Evolutionary conservation across 257 asterid genomes (phyloP), one percentile per base, ranked within the genome.

Genomic region (Fraxinus anomala): DNA sequence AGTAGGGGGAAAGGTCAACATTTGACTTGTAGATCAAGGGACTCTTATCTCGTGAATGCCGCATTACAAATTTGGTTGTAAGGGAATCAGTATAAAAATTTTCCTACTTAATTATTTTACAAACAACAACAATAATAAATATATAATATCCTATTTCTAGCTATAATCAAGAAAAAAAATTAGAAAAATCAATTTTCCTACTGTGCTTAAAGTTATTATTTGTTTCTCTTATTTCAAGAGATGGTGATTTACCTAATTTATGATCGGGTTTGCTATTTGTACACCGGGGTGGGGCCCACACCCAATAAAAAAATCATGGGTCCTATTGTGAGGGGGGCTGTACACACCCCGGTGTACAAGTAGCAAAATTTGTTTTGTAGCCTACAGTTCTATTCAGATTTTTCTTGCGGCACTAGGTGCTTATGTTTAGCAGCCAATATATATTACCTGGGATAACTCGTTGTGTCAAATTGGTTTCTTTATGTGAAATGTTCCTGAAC

Each of bases 11-110:
- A 30, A 12, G 75, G 68, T 51, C 71, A n/a, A 10, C 71, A 68
- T 47, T 73, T 49, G 73, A 14, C n/a, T 69, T 10, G 49, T 72
- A 23, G 65, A 36, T 65, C 61, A 36, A 31, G 8, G 16, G 67
- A 31, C 66, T 59, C 11, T 23, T 23, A 12, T 74, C 68, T 19
- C 33, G 39, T 24, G 23, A 71, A 75, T 16, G 66, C 51, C 70
- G 39, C 30, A 70, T 67, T 30, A 39, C 61, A 23, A 54, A 36
- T 59, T 56, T 63, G 6, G 6, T 47, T 75, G 36, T 6, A 49
- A 68, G 77, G 71, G n/a, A 61, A 70, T 68, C 56, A 51, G 72
- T 42, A 28, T 72, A 49, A 44, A 68, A 68, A 47, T n/a, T n/a
- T n/a, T n/a, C n/a, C n/a, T n/a, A n/a, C n/a, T n/a, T n/a, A n/a